Evolutionary conservation across 768 basidiomycete species (phyloP), one percentile per base, ranked within the genome.

Genomic region (Tulasnella sp.): DNA sequence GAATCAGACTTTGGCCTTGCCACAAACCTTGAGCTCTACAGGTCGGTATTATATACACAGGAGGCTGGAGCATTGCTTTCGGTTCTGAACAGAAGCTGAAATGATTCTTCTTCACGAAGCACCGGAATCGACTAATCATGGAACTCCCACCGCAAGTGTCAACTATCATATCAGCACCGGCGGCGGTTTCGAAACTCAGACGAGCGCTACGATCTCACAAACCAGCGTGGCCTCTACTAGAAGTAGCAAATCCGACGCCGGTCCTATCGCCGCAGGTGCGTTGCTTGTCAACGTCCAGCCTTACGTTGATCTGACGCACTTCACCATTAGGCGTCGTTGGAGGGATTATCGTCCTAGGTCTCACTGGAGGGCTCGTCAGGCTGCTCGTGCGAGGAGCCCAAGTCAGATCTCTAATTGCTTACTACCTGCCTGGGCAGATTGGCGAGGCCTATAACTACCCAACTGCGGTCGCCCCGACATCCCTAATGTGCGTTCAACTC

Each of bases 181-280:
- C 5, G 51, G n/a, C 13, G 55, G 11, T 32, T 10, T 37, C 29
- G 37, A 11, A 15, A 32, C 37, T 7, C 55, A 46, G 13, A 61
- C 44, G 11, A n/a, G 32, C 44, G 61, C 35, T 10, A n/a, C n/a
- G n/a, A n/a, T 9, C 40, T 29, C 67, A 29, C 42, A 35, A 18
- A 44, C n/a, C n/a, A n/a, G n/a, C n/a, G n/a, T n/a, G n/a, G n/a
- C n/a, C n/a, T n/a, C n/a, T n/a, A n/a, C n/a, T 16, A 32, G 74
- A 55, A 51, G 74, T 13, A 32, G 29, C 55, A 70, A 39, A 5
- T 23, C 74, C n/a, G 32, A 61, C 29, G 70, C 44, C 23, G 76
- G 76, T 15, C n/a, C 76, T 7, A 77, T 77, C 37, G 76, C 67
- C 44, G 76, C 67, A 77, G 76, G 76, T 77, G 39, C 4, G 76